Evolutionary conservation across 2,329 filamentous ascomycete genomes (phyloP), one percentile per base, ranked within the genome.

Genomic region (Fusarium sp.): DNA sequence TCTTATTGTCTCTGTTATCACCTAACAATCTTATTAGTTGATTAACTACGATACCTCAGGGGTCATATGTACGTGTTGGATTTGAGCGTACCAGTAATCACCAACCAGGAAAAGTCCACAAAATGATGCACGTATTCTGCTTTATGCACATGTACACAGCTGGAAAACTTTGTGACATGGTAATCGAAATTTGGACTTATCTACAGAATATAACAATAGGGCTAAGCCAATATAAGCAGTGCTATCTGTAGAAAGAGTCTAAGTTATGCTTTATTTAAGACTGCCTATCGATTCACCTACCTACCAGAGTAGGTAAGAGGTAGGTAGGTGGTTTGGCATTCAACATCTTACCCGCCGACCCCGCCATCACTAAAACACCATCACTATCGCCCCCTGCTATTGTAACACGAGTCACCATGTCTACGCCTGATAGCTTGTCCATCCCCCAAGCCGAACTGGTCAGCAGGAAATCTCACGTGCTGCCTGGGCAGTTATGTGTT

Each of bases 401-500:
- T 31, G 24, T 41, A 41, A 41, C 51, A 41, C 51, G 26, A 35
- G 36, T 61, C 55, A 65, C 42, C 62, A 75, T 72, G 55, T 42
- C 61, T 59, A 42, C 55, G 55, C 67, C 72, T 39, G 60, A 67
- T 22, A 73, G 69, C 47, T 65, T 78, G 24, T 62, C 76, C 48
- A 81, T 85, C 33, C 78, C 79, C 10, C 76, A 81, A 20, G 85
- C 85, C 52, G 81, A 80, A 71, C 79, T 85, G 57, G 51, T 85
- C 51, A 83, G 81, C 77, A 84, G 82, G 75, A 84, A 82, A 57
- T 82, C 83, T 8, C 86, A 88, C 73, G 67, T 81, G 47, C 62
- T 84, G n/a, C 83, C 84, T 35, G 94, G 94, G 55, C 92, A 91
- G 79, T 86, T 97, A 51, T 87, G 89, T 69, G 89, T 97, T 69